Evolutionary conservation across 2,329 filamentous ascomycete genomes (phyloP).

Genomic region (Chrysoporthe puriensis): DNA sequence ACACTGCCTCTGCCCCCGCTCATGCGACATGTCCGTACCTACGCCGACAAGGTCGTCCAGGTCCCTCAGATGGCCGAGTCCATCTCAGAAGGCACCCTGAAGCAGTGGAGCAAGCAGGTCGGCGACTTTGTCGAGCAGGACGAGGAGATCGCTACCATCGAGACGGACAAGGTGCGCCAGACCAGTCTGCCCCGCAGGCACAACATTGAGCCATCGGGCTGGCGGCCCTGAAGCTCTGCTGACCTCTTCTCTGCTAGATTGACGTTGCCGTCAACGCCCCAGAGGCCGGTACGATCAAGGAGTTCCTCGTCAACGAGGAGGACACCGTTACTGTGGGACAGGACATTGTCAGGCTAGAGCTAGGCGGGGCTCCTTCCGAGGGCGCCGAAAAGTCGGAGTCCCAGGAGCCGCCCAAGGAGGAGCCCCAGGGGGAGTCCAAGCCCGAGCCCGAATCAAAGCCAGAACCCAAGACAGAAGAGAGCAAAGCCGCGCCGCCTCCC

Average conservation of each 20-base stretch:
- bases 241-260: constrained; percentile 60
- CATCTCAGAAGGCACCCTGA: constrained; percentile 95
- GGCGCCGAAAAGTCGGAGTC: constrained; percentile 61
- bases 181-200: background rate
- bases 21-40: constrained; percentile 61
- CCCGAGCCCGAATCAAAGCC: constrained; percentile 39
- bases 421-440: constrained; percentile 38
- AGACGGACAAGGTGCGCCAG: constrained; percentile 86
- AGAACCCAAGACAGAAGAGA: constrained; percentile 40
- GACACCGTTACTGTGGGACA: constrained; percentile 95
- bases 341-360: constrained; percentile 83
- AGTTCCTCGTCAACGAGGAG: constrained; percentile 89
- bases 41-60: constrained; percentile 85
- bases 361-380: constrained; percentile 66
- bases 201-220: background rate
- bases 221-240: constrained; percentile 15
- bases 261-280: constrained; percentile 96
- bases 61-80: constrained; percentile 99
- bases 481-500: constrained; percentile 38
- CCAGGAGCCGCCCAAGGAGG: constrained; percentile 59
- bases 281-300: constrained; percentile 86
- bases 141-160: constrained; percentile 97
- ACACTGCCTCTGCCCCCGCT: constrained; percentile 50
- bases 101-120: constrained; percentile 90
- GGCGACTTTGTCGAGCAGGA: constrained; percentile 94